Evolutionary conservation across 768 basidiomycete genomes (phyloP), one percentile per base, ranked within the genome.

Genomic region (Dacryopinax primogenitus): DNA sequence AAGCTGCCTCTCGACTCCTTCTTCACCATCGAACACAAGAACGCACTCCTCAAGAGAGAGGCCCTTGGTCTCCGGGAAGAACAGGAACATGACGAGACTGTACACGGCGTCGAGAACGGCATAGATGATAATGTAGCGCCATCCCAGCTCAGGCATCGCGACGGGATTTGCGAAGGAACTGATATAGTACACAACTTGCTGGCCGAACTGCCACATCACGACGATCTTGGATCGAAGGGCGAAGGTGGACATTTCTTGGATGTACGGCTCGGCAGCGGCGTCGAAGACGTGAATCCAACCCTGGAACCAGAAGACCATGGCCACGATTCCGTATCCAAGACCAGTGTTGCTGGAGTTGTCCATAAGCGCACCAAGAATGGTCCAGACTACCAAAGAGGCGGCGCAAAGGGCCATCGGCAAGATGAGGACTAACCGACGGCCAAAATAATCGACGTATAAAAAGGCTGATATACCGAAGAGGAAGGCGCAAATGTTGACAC

Each of bases 31-130:
- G 78, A 90, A 90, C 63, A 90, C 72, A 35, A 80, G 85, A 9
- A 87, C 85, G n/a, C 87, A 89, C 77, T 90, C 88, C 73, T 90
- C 88, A 68, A 90, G 80, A 16, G 86, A 83, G 67, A 81, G 82
- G n/a, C 69, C 67, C 66, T 70, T 68, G 66, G 87, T 88, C 79
- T 90, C 86, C 64, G 87, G 73, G 71, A 62, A 61, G 33, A 33
- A 66, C 3, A 63, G 34, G 21, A 16, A 66, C 61, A 66, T 44
- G 35, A 33, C 18, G 61, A 63, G 34, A 11, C 37, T 16, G 26
- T 66, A 61, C 62, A 66, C 4, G 34, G 28, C 23, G 62, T 62
- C 36, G 61, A 61, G 62, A n/a, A 62, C 28, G 13, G 32, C 36
- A 33, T 66, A 66, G 62, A 66, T 2, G 23, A 66, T 45, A 33